A percentile compares a stretch with the other conserved stretches of the same genome.
Evolutionary conservation across 768 basidiomycete genomes (phyloP).

Genomic region (Lactarius pseudohatsudake): DNA sequence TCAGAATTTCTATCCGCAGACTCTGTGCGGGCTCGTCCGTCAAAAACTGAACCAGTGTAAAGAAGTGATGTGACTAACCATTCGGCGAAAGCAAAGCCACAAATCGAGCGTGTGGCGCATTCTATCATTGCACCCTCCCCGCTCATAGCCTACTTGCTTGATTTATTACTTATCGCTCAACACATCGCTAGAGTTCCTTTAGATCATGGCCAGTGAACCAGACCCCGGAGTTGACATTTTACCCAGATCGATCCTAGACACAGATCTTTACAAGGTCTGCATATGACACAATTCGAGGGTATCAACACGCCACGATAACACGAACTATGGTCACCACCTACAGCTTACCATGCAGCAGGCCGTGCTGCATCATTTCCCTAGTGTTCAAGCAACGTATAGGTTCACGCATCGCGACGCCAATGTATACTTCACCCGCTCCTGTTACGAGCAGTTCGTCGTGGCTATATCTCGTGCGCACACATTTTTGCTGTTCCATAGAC

Average conservation of each 20-base stretch:
- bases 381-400: conserved; percentile 64
- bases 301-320: conserved; percentile 3
- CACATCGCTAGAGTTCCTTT: background rate
- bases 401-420: conserved; percentile 77
- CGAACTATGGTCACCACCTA: background rate
- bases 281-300: conserved; percentile 7
- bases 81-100: conserved; percentile 1
- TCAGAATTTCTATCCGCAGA: conserved; percentile 70
- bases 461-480: conserved; percentile 53
- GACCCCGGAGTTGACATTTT: conserved; percentile 25
- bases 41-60: background rate
- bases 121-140: background rate
- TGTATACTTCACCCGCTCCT: conserved; percentile 63
- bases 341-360: conserved; percentile 97
- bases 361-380: conserved; percentile 73
- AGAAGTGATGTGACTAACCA: conserved; percentile 14
- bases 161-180: background rate
- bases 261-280: conserved; percentile 84
- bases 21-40: conserved; percentile 36
- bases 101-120: background rate
- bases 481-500: too few species aligned
- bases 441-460: conserved; percentile 57
- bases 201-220: conserved; percentile 11
- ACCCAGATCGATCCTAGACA: conserved; percentile 74
- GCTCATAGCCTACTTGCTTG: background rate